Evolutionary conservation across 768 basidiomycete genomes (phyloP), one percentile per base, ranked within the genome.

Genomic region (Suillus sp.): DNA sequence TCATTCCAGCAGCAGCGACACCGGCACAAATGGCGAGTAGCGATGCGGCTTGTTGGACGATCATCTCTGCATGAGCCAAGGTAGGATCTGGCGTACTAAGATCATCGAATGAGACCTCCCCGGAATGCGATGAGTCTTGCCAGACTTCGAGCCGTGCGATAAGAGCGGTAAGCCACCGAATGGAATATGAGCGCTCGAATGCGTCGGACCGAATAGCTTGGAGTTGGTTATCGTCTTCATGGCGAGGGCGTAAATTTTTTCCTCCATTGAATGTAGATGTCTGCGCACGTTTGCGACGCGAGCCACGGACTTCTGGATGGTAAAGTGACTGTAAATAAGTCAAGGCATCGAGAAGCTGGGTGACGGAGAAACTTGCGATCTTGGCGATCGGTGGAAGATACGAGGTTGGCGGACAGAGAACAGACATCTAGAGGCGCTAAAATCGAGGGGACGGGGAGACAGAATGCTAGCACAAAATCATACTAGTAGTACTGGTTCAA

Each of bases 81-180:
- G 8, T 34, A 10, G 13, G 58, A 11, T 62, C 53, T 20, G 25
- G 57, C n/a, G 30, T 45, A 38, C 42, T 40, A 8, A 43, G 25
- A 54, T 37, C 47, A n/a, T 59, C 16, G 8, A 32, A 48, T 16
- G 34, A 22, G 10, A 40, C 18, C 0, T 42, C 20, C 4, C 32
- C 18, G 20, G 48, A 54, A 20, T 61, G 18, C 1, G 16, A 55
- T 20, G 54, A 54, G 25, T 57, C 58, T 10, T 66, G 65, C 43
- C 53, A 40, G 20, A 64, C 40, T 18, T 75, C 71, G 54, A 77
- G 71, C 60, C 78, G 78, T 6, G 79, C 74, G 34, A 94, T 76
- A 56, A 95, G 80, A 2, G 83, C 78, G 4, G 85, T 90, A 16
- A 95, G 79, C 93, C 93, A 96, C 63, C 82, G 84, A 3, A 92